Evolutionary conservation across 2,329 filamentous ascomycete species (phyloP).

Genomic region (Dactylellina parvicollis): DNA sequence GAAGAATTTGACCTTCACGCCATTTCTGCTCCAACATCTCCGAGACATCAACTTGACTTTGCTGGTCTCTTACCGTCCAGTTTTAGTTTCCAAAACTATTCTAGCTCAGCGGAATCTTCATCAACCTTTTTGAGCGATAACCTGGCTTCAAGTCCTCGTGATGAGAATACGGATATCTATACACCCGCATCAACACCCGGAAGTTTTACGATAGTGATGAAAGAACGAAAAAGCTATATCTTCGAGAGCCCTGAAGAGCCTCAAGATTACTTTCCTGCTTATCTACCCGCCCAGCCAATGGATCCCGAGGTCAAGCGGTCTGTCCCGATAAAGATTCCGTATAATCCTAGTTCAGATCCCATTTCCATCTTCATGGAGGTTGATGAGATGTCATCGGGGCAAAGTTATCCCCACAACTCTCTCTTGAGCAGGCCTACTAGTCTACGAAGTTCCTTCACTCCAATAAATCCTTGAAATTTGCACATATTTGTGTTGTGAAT

Average conservation of each 20-base stretch:
- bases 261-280: conserved; percentile 36
- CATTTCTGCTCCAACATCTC: conserved; percentile 8
- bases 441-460: conserved; percentile 11
- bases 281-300: conserved; percentile 14
- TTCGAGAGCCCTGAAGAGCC: conserved; percentile 25
- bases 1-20: background rate
- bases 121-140: conserved; percentile 20
- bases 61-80: conserved; percentile 19
- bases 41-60: conserved; percentile 10
- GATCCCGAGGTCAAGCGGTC: conserved; percentile 31
- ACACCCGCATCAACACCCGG: conserved; percentile 37
- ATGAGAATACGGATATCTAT: conserved; percentile 9
- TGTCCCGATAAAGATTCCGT: conserved; percentile 15
- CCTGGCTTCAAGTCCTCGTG: conserved; percentile 7
- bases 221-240: conserved; percentile 36
- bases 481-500: no score
- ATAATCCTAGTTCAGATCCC: conserved; percentile 21
- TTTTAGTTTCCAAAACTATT: conserved; percentile 28
- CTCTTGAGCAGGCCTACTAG: background rate
- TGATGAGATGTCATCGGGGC: background rate
- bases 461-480: background rate
- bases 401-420: conserved; percentile 1
- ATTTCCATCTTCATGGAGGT: conserved; percentile 12
- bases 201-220: conserved; percentile 37
- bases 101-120: conserved; percentile 19